Base-by-base conservation (phyloP, 2,329 filamentous ascomycete genomes). In the Herpotrichia juniperi region DNA sequence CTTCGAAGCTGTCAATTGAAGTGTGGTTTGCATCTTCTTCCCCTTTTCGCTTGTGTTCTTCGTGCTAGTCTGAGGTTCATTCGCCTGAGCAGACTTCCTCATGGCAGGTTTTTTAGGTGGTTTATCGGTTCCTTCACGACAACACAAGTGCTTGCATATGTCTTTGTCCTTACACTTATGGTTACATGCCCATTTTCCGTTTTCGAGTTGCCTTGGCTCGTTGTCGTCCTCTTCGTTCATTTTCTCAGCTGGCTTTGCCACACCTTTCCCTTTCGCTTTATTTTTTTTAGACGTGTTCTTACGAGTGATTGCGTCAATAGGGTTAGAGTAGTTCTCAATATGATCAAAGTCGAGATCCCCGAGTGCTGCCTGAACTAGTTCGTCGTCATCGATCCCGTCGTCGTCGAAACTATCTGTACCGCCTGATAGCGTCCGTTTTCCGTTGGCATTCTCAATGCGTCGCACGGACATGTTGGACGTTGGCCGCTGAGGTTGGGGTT, bases 111-210 rank as follows among this genome's bases (percentile, higher is more conserved):
- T 64, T 61, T 82, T 82, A 5, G 73, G 77, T 51, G 84, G 86
- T 56, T 86, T 90, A 30, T 89, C 84, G 16, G 89, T 66, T 0
- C 90, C 90, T 53, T 90, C 85, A 21, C 81, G 81, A 63, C 90
- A 93, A 63, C 90, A 93, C 30, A 82, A 72, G 62, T 93, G 90
- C 59, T 85, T 89, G 71, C 90, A 93, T 9, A 66, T 73, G 32
- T 69, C 75, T 59, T 83, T 86, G 58, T 87, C 78, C 61, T 82
- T 85, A 74, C 90, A 93, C 16, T 72, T 72, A 64, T 93, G 90
- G 51, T 88, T 88, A 72, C 90, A 93, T 30, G 81, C 81, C 85
- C 87, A 93, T 63, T 82, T 89, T 0, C 89, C 89, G 63, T 90
- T 93, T 0, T 78, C 72, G 54, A 92, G 80, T 59, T 79, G 81